Evolutionary conservation across 805 yeast species (phyloP), one percentile per base, ranked within the genome.

Genomic region (Kuraishia piskuri): DNA sequence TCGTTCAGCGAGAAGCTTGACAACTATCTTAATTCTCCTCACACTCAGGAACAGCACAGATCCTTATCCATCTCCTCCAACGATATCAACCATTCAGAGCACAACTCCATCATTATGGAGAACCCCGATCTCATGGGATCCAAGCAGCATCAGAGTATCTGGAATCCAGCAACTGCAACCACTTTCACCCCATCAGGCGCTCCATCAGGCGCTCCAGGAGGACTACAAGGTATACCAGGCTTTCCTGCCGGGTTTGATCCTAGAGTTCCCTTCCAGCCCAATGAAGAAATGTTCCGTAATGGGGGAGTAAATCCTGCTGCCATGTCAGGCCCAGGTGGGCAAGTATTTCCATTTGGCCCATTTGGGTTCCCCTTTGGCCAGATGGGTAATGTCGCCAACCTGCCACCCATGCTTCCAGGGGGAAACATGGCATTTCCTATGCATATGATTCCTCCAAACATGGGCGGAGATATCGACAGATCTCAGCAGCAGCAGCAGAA

Each of bases 111-210:
- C 8, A 58, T 63, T 21, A 54, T 65, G 48, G 76, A 72, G 26
- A 59, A 59, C 37, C 45, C 23, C 19, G 48, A 25, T 26, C 45
- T 21, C 12, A 22, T 10, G 12, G 17, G 31, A 7, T 26, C 24
- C 63, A 61, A 17, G 14, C 26, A 26, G 8, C 47, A 48, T 54
- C 63, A 61, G 47, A 77, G 71, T 59, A 79, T 81, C 58, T 84
- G 88, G 88, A 82, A 82, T 63, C 86, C 87, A 0, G 86, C 85
- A 6, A 69, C 83, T 20, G 83, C 86, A 3, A 68, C 82, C 9
- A 69, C 84, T 1, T 83, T 83, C 62, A 78, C 79, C 14, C 88
- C 88, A 22, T 53, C 61, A 56, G 75, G 67, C 45, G 40, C 17
- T n/a, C 17, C 40, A 12, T 31, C 40, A 12, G 40, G 40, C 17